phyloP scores from a whole-genome alignment of 2,329 filamentous ascomycete genomes.

The Hymenoscyphus infarciens region DNA sequence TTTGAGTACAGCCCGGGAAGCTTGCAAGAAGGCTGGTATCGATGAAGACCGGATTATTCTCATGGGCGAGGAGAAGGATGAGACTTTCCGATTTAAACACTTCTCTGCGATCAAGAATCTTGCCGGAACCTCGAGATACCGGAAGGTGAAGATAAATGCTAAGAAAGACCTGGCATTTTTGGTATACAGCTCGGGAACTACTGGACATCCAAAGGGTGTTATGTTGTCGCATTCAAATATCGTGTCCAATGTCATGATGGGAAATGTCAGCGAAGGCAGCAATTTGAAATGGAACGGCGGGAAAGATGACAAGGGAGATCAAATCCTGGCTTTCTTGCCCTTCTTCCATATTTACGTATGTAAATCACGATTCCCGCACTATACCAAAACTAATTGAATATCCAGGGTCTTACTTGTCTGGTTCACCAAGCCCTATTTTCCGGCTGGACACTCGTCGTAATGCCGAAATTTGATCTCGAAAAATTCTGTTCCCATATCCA shows the following conservation, averaged over 20 bases:
- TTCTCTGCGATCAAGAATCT: slow-evolving; percentile 68
- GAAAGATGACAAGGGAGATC: slow-evolving; percentile 62
- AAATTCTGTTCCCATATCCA: slow-evolving; percentile 75
- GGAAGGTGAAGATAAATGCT: slow-evolving; percentile 60
- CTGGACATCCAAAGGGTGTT: slow-evolving; percentile 87
- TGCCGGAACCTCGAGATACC: slow-evolving; percentile 54
- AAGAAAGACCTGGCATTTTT: slow-evolving; percentile 75
- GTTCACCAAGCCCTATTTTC: slow-evolving; percentile 65
- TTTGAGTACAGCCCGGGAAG: slow-evolving; percentile 61
- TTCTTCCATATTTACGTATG: slow-evolving; percentile 89
- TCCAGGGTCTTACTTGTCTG: slow-evolving; percentile 64
- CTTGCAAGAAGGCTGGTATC: slow-evolving; percentile 68
- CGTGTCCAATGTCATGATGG: slow-evolving; percentile 66
- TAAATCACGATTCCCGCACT: slow-evolving; percentile 3
- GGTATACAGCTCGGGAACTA: slow-evolving; percentile 87
- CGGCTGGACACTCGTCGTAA: slow-evolving; percentile 65
- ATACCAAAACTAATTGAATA: slow-evolving; percentile 10
- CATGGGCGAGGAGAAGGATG: slow-evolving; percentile 66
- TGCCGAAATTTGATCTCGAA: slow-evolving; percentile 79
- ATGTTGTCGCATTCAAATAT: slow-evolving; percentile 82
- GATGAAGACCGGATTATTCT: slow-evolving; percentile 69
- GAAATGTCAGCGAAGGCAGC: slow-evolving; percentile 48
- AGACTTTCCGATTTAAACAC: slow-evolving; percentile 59
- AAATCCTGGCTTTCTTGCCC: slow-evolving; percentile 73
- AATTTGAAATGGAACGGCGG: slow-evolving; percentile 57